Evolutionary conservation across 176 grass and related monocot species (phyloP), one percentile per base, ranked within the genome.

Genomic region (Oryza punctata): DNA sequence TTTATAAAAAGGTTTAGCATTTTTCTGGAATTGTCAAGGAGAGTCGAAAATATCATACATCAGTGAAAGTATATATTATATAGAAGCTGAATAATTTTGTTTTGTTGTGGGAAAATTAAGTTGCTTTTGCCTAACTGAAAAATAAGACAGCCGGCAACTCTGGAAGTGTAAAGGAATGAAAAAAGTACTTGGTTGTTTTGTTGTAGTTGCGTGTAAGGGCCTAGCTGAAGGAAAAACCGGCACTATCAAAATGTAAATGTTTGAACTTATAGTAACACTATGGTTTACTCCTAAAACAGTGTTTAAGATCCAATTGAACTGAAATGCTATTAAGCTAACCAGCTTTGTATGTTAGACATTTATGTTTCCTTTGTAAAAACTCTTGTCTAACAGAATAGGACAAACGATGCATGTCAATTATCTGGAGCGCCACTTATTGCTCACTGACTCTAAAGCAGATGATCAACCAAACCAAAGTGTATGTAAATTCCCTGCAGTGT

Each of bases 391-490:
- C 28, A 79, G 71, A 65, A 25, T 44, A n/a, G 63, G 9, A 60
- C 23, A 67, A 12, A 69, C 15, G 41, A 10, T 72, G 50, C 32
- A 29, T 49, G n/a, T 80, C 63, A 32, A 57, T 77, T 71, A 49
- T 69, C 49, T 77, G 29, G 50, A 21, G 19, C 44, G 67, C 21
- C 57, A 82, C 32, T 32, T 30, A 46, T 73, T 81, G 66, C 41
- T 82, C 73, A 40, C 37, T 7, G 35, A 46, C 45, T 86, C 24
- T 66, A 77, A n/a, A 35, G 57, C 66, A 78, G 66, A 57, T 23
- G 21, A 23, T 63, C 29, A 43, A 28, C 63, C 5, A 63, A 65
- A 77, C 49, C 82, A 33, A 25, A 16, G 23, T 27, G 24, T 12
- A 3, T 4, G 19, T 65, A 52, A 47, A 57, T 54, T 85, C 67